phyloP scores from a whole-genome alignment of 2,329 filamentous ascomycete genomes.

The Exophiala mesophila region DNA sequence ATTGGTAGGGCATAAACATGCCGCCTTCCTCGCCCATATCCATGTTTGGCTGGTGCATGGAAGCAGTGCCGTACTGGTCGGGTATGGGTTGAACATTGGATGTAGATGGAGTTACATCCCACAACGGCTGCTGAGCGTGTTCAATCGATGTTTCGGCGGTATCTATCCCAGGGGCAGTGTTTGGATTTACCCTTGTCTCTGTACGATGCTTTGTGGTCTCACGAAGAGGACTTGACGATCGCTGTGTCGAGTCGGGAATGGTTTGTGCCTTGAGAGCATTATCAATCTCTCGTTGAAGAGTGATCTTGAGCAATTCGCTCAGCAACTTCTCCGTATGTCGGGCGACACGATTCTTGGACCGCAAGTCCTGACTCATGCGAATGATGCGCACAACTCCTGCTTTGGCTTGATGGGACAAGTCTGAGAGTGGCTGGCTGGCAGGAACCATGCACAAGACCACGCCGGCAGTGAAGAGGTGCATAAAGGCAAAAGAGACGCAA shows the following conservation, averaged over 20 bases:
- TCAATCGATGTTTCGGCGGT: too few relatives aligned
- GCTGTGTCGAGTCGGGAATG: too few relatives aligned
- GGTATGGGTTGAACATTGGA: too few relatives aligned
- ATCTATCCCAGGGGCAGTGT: too few relatives aligned
- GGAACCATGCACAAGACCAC: constrained; percentile 29
- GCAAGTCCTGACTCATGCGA: constrained; percentile 20
- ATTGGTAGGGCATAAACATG: neutral
- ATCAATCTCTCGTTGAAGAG: constrained; percentile 20
- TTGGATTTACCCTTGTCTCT: too few relatives aligned
- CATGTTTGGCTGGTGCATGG: too few relatives aligned
- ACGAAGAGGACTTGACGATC: too few relatives aligned
- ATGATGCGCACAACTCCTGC: constrained; percentile 29
- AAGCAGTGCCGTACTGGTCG: too few relatives aligned
- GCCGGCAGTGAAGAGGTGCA: constrained; percentile 22
- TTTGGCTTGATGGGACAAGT: constrained; percentile 28
- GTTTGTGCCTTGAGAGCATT: neutral
- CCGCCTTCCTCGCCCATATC: too few relatives aligned
- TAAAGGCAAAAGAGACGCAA: constrained; percentile 18
- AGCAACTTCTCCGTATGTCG: constrained; percentile 27
- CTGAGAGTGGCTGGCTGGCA: constrained; percentile 27
- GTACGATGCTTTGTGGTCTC: too few relatives aligned
- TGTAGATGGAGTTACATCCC: too few relatives aligned
- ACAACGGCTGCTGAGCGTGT: too few relatives aligned
- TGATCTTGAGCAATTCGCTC: constrained; percentile 26
- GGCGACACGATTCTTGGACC: constrained; percentile 25